These are phyloP conservation scores for Thelephora ganbajun DNA, from an alignment of 768 basidiomycete genomes.

Conservation along the genomic window DNA sequence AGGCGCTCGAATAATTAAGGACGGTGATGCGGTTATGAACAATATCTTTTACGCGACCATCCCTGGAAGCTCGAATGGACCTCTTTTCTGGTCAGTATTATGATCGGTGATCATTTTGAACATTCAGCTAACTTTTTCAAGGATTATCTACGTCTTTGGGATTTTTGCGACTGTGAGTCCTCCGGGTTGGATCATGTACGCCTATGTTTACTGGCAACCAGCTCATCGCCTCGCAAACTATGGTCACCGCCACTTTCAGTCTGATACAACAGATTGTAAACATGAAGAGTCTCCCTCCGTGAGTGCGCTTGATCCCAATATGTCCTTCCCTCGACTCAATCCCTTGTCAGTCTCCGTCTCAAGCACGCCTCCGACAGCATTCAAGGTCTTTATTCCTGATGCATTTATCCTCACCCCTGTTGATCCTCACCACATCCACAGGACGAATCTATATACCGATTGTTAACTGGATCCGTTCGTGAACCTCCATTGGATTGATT, in stretches of 20 bases:
- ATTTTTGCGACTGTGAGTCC: constrained; percentile 44
- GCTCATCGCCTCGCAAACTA: constrained; percentile 51
- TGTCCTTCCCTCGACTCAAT: background rate
- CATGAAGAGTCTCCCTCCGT: constrained; percentile 41
- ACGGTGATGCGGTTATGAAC: constrained; percentile 31
- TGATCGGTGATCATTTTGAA: background rate
- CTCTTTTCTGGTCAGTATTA: constrained; percentile 48
- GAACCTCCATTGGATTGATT: background rate
- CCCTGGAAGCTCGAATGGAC: constrained; percentile 38
- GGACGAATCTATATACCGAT: constrained; percentile 58
- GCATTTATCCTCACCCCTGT: too few species aligned
- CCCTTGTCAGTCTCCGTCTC: constrained; percentile 27
- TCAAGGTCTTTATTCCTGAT: constrained; percentile 12
- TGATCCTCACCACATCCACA: too few species aligned
- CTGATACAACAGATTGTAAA: constrained; percentile 53
- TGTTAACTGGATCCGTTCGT: constrained; percentile 38
- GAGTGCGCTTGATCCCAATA: constrained; percentile 3
- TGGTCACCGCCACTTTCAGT: constrained; percentile 57
- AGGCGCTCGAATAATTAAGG: constrained; percentile 43
- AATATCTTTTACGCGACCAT: constrained; percentile 56
- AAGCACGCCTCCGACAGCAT: constrained; percentile 43
- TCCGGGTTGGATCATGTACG: background rate
- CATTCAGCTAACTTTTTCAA: constrained; percentile 9
- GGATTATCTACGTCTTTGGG: constrained; percentile 50
- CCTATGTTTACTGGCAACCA: constrained; percentile 10